phyloP scores from a whole-genome alignment of 257 asterid species.

The Penstemon barbatus region DNA sequence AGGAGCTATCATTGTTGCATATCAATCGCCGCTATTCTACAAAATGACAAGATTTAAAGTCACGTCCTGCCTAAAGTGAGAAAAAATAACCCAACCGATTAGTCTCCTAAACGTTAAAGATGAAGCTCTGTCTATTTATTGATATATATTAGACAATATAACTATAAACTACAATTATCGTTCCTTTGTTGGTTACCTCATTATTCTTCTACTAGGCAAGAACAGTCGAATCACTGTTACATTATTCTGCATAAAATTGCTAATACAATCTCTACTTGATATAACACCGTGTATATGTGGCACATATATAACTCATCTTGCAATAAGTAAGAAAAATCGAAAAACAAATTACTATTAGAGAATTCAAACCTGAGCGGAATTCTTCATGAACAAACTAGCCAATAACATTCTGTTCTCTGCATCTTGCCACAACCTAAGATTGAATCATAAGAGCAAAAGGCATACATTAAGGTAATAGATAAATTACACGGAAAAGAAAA shows the following conservation, averaged over 20 bases:
- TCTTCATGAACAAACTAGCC: constrained; percentile 49
- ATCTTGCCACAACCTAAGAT: constrained; percentile 86
- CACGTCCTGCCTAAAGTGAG: too few species aligned
- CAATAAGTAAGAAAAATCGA: background rate
- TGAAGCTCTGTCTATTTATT: background rate
- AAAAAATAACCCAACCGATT: background rate
- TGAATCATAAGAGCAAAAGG: background rate
- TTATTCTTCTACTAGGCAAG: constrained; percentile 7
- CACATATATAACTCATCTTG: background rate
- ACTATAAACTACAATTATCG: background rate
- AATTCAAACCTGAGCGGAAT: constrained; percentile 64
- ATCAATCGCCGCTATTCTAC: too few species aligned
- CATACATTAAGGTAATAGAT: background rate
- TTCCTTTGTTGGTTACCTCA: background rate
- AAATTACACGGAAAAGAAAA: background rate
- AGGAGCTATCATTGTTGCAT: background rate
- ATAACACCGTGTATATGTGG: background rate
- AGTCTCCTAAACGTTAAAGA: background rate
- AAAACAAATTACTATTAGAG: background rate
- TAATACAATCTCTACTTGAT: constrained; percentile 2
- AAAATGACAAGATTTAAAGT: too few species aligned
- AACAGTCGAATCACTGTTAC: constrained; percentile 8
- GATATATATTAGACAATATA: background rate
- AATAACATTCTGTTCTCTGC: constrained; percentile 70
- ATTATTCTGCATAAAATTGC: background rate